phyloP scores from a whole-genome alignment of 2,329 filamentous ascomycete genomes.

The Trichoderma atrobrunneum region DNA sequence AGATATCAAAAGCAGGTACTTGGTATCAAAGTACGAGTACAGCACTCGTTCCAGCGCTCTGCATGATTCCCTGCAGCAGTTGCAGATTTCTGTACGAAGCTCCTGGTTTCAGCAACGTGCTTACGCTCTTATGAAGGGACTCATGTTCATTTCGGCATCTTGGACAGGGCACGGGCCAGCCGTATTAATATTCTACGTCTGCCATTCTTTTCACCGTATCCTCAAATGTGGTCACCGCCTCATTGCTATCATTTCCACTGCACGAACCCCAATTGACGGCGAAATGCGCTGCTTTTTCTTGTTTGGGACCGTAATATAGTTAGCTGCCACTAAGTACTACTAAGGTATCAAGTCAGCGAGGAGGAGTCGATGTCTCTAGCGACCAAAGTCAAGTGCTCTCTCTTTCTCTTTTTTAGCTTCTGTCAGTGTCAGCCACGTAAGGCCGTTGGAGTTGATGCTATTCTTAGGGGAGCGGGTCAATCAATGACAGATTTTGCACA shows the following conservation, averaged over 20 bases:
- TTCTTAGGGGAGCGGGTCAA: neutral
- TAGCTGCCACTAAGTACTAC: neutral
- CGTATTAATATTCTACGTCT: neutral
- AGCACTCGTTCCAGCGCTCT: neutral
- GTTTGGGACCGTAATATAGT: neutral
- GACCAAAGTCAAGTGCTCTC: neutral
- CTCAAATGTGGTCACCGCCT: neutral
- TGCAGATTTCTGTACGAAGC: neutral
- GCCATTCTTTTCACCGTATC: neutral
- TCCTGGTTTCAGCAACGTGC: constrained; percentile 5
- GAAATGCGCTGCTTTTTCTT: neutral
- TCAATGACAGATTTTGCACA: neutral
- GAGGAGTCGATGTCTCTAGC: neutral
- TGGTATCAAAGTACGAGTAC: neutral
- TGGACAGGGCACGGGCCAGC: neutral
- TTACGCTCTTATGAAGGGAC: constrained; percentile 6
- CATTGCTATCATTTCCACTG: neutral
- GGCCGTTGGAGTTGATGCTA: neutral
- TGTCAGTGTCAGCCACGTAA: neutral
- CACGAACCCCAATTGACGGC: neutral
- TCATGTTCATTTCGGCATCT: neutral
- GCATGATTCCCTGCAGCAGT: constrained; percentile 1
- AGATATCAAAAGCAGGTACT: neutral
- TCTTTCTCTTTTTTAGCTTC: neutral
- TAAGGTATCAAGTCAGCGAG: neutral